Conservation (phyloP, 148 eudicot genomes). For the Diospyros lotus region DNA sequence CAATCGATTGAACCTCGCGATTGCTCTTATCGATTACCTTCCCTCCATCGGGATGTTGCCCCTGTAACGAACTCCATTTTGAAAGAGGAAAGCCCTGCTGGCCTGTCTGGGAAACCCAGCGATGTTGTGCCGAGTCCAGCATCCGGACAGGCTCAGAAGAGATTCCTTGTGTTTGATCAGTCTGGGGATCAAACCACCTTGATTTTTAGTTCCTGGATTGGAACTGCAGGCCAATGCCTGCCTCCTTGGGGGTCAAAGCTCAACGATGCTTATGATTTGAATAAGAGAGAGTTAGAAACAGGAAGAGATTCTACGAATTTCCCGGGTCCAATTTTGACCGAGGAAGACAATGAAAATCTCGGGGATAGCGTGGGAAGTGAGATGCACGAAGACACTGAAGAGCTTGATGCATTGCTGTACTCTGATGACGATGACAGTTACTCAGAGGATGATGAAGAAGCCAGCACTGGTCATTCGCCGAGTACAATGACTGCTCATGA, state of each 20-base stretch:
- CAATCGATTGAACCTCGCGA: constrained; percentile 40
- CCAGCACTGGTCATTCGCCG: constrained; percentile 93
- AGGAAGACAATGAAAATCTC: constrained; percentile 27
- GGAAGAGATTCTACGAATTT: constrained; percentile 13
- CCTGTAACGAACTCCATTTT: constrained; percentile 22
- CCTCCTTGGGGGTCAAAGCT: constrained; percentile 35
- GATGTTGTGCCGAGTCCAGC: constrained; percentile 16
- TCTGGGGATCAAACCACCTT: constrained; percentile 77
- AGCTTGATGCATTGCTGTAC: constrained; percentile 80
- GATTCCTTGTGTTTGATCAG: constrained; percentile 87
- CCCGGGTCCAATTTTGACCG: constrained; percentile 32
- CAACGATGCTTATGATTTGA: constrained; percentile 11
- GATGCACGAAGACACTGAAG: constrained; percentile 83
- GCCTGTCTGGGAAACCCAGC: constrained; percentile 10
- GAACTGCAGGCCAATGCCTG: constrained; percentile 30
- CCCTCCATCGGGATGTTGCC: constrained; percentile 36
- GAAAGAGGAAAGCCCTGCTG: constrained; percentile 19
- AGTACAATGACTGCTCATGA: constrained; percentile 47
- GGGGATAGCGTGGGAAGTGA: constrained; percentile 39
- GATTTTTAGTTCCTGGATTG: constrained; percentile 49
- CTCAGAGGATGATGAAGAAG: constrained; percentile 64
- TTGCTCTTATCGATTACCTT: constrained; percentile 51
- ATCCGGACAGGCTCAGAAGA: constrained; percentile 37
- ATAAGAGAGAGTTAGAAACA: constrained; percentile 18
- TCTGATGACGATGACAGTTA: constrained; percentile 57